phyloP scores from a whole-genome alignment of 345 rosid genomes.

The Gossypium mustelinum region DNA sequence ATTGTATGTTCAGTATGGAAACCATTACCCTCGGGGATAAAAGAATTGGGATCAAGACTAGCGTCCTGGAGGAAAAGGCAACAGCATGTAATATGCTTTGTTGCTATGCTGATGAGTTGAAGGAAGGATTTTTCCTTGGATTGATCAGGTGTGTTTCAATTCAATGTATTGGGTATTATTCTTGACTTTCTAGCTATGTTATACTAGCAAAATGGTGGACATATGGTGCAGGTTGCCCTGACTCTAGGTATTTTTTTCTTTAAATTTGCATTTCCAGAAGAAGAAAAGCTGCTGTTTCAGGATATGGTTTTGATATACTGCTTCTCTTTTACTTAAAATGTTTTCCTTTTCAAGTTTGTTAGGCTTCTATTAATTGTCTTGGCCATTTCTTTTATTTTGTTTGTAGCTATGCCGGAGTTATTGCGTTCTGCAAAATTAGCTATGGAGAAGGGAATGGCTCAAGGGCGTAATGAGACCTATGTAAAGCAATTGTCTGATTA shows the following conservation, averaged over 20 bases:
- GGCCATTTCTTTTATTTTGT: not conserved
- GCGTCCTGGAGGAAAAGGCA: conserved; percentile 96
- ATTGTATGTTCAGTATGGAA: conserved; percentile 71
- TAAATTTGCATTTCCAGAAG: conserved; percentile 98
- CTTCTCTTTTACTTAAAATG: not conserved
- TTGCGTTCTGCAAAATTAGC: conserved; percentile 93
- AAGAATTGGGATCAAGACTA: conserved; percentile 96
- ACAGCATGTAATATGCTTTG: conserved; percentile 99
- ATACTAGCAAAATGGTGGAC: conserved; percentile 13
- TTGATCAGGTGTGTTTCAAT: conserved; percentile 67
- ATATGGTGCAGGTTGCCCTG: conserved; percentile 70
- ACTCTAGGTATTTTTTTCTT: conserved; percentile 90
- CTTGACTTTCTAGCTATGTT: not conserved
- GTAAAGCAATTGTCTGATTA: conserved; percentile 90
- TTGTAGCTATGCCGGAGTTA: conserved; percentile 93
- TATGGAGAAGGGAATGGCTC: conserved; percentile 78
- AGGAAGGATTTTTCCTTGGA: conserved; percentile 99
- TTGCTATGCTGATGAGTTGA: conserved; percentile 97
- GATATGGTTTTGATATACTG: not conserved
- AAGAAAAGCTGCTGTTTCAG: conserved; percentile 99
- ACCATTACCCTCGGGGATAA: conserved; percentile 97
- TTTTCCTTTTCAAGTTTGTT: conserved; percentile 7
- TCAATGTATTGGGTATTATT: conserved; percentile 6
- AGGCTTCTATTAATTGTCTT: not conserved
- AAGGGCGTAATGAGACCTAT: conserved; percentile 82